Evolutionary conservation across 1,284 basidiomycete species (phyloP).

Genomic region (Vanrija humicola): DNA sequence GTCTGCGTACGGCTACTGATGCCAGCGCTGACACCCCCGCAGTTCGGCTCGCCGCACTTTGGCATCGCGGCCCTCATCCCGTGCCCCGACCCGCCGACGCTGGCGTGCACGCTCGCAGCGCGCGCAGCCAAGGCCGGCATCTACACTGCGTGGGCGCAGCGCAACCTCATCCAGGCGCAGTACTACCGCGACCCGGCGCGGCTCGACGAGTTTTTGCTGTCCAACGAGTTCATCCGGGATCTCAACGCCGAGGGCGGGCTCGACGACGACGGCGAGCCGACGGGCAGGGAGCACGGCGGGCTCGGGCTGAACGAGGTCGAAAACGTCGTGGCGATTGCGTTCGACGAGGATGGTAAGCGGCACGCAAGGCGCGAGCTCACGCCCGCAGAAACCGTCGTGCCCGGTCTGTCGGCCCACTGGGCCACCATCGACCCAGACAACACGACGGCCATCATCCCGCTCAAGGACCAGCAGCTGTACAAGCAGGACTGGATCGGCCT

Average conservation of each 20-base stretch:
- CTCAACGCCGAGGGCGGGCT: slow-evolving; percentile 34
- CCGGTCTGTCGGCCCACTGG: slow-evolving; percentile 45
- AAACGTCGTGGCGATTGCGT: slow-evolving; percentile 48
- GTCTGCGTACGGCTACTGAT: slow-evolving; percentile 41
- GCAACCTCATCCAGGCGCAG: slow-evolving; percentile 81
- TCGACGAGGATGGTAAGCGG: slow-evolving; percentile 44
- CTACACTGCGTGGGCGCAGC: slow-evolving; percentile 77
- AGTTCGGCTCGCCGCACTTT: slow-evolving; percentile 52
- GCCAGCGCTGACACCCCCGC: slow-evolving; percentile 1
- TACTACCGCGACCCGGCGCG: slow-evolving; percentile 86
- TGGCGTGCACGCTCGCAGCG: slow-evolving; percentile 68
- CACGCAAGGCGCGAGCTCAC: background rate
- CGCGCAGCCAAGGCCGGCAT: slow-evolving; percentile 68
- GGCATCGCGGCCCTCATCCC: slow-evolving; percentile 48
- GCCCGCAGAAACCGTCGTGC: slow-evolving; percentile 25
- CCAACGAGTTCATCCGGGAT: slow-evolving; percentile 56
- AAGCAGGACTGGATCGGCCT: slow-evolving; percentile 85
- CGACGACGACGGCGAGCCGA: slow-evolving; percentile 8
- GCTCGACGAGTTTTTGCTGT: slow-evolving; percentile 63
- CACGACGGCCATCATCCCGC: slow-evolving; percentile 59
- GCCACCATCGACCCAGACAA: slow-evolving; percentile 37
- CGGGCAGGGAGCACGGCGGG: slow-evolving; percentile 23
- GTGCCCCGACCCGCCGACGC: slow-evolving; percentile 44
- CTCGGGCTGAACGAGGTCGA: slow-evolving; percentile 36
- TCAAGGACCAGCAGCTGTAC: slow-evolving; percentile 74